phyloP scores from a whole-genome alignment of 2,329 filamentous ascomycete genomes.

The Zasmidium angulare region DNA sequence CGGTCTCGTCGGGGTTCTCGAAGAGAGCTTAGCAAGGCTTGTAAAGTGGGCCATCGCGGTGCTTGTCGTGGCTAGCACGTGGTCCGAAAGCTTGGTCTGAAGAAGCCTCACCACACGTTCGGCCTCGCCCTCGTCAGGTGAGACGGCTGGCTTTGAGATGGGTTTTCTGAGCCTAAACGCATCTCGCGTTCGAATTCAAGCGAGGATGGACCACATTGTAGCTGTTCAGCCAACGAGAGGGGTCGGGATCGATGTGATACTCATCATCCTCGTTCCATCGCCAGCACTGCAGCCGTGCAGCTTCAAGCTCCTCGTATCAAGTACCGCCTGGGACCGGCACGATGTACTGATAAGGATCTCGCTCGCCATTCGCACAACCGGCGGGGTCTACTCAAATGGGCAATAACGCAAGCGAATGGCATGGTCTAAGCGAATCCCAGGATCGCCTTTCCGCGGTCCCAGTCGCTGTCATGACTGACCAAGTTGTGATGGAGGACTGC shows the following conservation, averaged over 20 bases:
- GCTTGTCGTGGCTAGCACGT: not conserved
- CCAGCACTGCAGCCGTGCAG: not conserved
- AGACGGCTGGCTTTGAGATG: too few relatives aligned
- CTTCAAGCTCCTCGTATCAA: not conserved
- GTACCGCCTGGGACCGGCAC: not conserved
- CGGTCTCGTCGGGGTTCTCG: not conserved
- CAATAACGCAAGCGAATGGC: not conserved
- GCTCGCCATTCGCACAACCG: not conserved
- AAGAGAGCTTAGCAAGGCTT: not conserved
- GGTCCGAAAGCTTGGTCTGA: not conserved
- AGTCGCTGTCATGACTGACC: not conserved
- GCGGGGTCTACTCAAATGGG: not conserved
- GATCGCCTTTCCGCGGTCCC: not conserved
- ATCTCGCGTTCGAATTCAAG: too few relatives aligned
- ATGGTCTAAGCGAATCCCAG: not conserved
- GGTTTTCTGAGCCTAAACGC: too few relatives aligned
- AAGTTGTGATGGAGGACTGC: not conserved
- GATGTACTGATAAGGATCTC: not conserved
- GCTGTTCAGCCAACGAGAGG: too few relatives aligned
- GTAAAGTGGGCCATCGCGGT: not conserved
- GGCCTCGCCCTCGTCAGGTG: too few relatives aligned
- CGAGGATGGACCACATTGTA: too few relatives aligned
- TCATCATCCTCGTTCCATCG: not conserved
- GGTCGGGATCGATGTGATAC: too few relatives aligned
- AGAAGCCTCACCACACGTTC: not conserved